phyloP scores from a whole-genome alignment of 2,329 filamentous ascomycete genomes.

The Annulohypoxylon truncatum region DNA sequence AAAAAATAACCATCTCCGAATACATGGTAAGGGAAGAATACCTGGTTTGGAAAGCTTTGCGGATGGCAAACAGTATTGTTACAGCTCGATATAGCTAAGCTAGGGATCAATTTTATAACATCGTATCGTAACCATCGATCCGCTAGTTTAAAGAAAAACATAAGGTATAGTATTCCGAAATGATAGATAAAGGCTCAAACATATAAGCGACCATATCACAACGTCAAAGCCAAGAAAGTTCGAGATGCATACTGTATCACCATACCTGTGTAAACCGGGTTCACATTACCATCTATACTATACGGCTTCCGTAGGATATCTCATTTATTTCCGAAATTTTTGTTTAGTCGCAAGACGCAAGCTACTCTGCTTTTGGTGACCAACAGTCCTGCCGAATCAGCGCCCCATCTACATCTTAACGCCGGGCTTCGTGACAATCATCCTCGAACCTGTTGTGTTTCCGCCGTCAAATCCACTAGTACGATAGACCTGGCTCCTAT shows the following conservation, averaged over 20 bases:
- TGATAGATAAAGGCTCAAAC: no score
- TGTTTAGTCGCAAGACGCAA: slow-evolving; percentile 19
- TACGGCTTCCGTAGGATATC: slow-evolving; percentile 34
- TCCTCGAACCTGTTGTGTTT: slow-evolving; percentile 21
- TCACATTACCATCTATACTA: slow-evolving; percentile 32
- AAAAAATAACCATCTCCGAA: no score
- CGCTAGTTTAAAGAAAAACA: background rate
- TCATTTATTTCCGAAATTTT: slow-evolving; percentile 37
- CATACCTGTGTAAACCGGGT: background rate
- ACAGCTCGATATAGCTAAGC: background rate
- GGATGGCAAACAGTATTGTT: background rate
- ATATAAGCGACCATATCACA: no score
- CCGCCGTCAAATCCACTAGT: slow-evolving; percentile 1
- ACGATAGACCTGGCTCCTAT: slow-evolving; percentile 55
- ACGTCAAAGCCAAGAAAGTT: background rate
- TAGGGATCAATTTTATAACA: no score
- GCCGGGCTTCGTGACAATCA: slow-evolving; percentile 34
- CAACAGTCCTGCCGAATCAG: slow-evolving; percentile 25
- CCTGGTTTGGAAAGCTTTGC: no score
- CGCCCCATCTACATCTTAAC: slow-evolving; percentile 37
- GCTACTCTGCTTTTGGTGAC: slow-evolving; percentile 26
- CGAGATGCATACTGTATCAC: background rate
- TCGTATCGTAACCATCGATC: no score
- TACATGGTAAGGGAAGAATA: no score
- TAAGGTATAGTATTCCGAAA: no score